A percentile compares a stretch with the other conserved stretches of the same genome.
Conservation (phyloP, 1,284 basidiomycete species). For the Trametes hirsuta region DNA sequence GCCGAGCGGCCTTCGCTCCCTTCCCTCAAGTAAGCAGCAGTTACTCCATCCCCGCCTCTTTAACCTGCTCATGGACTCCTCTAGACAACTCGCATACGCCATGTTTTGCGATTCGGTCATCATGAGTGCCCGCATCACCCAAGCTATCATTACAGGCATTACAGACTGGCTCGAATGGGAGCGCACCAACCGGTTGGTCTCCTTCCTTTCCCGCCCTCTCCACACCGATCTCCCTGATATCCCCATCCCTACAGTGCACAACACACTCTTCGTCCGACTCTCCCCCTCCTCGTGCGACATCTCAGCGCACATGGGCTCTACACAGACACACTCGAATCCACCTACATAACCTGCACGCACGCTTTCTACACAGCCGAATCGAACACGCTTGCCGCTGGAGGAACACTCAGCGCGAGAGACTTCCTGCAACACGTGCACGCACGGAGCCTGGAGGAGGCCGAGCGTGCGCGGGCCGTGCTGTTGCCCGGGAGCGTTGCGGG, state of each 20-base stretch:
- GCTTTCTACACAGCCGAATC: conserved; percentile 61
- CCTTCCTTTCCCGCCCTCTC: not conserved
- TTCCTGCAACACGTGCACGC: conserved; percentile 58
- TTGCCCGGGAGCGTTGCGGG: conserved; percentile 51
- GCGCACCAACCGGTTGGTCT: conserved; percentile 50
- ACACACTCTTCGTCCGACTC: conserved; percentile 39
- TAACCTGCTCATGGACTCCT: not conserved
- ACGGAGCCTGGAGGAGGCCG: conserved; percentile 58
- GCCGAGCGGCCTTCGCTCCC: conserved; percentile 37
- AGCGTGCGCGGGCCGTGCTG: conserved; percentile 55
- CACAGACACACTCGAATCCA: conserved; percentile 52
- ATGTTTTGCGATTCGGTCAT: conserved; percentile 58
- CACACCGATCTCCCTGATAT: not conserved
- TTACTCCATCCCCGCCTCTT: not conserved
- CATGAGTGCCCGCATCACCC: conserved; percentile 47
- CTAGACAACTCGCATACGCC: conserved; percentile 55
- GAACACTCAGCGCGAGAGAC: conserved; percentile 47
- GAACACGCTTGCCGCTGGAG: conserved; percentile 37
- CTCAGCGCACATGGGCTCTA: conserved; percentile 61
- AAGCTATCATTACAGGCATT: conserved; percentile 53
- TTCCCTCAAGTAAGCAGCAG: conserved; percentile 36
- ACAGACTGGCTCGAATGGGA: conserved; percentile 60
- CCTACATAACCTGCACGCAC: conserved; percentile 51
- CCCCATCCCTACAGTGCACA: conserved; percentile 23
- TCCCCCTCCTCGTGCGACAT: conserved; percentile 54